phyloP scores from a whole-genome alignment of 2,329 filamentous ascomycete genomes.

The Zymoseptoria ardabiliae region DNA sequence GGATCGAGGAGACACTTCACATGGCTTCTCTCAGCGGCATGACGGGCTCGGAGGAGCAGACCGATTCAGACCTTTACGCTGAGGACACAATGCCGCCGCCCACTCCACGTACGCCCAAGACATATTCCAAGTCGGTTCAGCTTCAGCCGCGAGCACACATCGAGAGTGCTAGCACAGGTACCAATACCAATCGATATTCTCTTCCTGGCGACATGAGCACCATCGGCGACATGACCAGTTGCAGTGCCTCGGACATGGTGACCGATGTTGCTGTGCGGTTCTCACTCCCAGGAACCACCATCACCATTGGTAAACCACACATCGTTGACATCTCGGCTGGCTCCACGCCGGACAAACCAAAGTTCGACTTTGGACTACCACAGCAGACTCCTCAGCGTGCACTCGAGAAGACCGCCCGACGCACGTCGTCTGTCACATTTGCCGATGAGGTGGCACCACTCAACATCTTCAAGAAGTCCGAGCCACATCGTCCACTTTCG shows the following conservation, averaged over 20 bases:
- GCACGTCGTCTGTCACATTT: conserved; percentile 26
- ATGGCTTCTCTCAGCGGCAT: conserved; percentile 8
- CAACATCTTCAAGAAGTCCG: conserved; percentile 26
- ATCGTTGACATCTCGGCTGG: conserved; percentile 27
- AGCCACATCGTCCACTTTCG: conserved; percentile 14
- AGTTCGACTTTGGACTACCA: conserved; percentile 10
- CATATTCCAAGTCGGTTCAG: conserved; percentile 29
- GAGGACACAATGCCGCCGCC: conserved; percentile 21
- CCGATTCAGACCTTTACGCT: conserved; percentile 3
- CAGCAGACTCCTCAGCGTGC: conserved; percentile 14
- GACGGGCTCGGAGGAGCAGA: conserved; percentile 2
- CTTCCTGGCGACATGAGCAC: conserved; percentile 27
- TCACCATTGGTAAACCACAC: conserved; percentile 30
- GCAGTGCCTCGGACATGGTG: conserved; percentile 27
- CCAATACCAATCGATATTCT: conserved; percentile 24
- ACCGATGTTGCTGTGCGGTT: conserved; percentile 34
- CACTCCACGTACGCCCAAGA: conserved; percentile 25
- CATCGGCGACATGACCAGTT: conserved; percentile 25
- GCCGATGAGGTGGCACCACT: conserved; percentile 31
- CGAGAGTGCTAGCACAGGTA: conserved; percentile 18
- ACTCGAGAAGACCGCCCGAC: conserved; percentile 10
- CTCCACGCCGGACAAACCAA: conserved; percentile 23
- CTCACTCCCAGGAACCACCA: conserved; percentile 29
- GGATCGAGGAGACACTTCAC: conserved; percentile 24
- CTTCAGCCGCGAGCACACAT: conserved; percentile 18